Base-by-base conservation (phyloP, 2,329 filamentous ascomycete genomes). In the Ceratocystis harringtonii region DNA sequence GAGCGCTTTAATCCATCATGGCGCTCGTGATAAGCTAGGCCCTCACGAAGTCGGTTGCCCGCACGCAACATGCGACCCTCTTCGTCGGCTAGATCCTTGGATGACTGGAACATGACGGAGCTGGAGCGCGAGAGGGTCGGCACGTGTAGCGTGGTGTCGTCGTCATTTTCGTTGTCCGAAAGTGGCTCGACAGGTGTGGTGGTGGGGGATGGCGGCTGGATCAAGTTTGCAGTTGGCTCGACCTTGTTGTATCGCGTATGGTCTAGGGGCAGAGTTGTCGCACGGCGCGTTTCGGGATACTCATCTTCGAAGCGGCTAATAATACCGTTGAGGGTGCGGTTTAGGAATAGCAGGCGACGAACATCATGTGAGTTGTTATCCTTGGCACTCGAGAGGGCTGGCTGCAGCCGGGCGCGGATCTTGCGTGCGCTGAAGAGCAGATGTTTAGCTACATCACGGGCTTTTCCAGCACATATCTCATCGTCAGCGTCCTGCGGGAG, bases 271-370 rank as follows among this genome's bases (percentile, higher is more conserved):
- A 45, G 64, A 17, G 57, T 30, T 28, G 50, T 63, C 17, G 17
- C 41, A 30, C 61, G 62, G 25, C 64, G 85, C 0, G 89, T 95
- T 72, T 97, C 92, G 0, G 94, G 94, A 71, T 91, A 97, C 74
- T 97, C 92, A 73, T 95, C 89, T 74, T 97, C 94, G 73, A 97
- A 99, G 32, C 94, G 88, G 73, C 90, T 86, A 72, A 97, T 97
- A 77, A 97, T 96, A 69, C 88, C 87, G 71, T 91, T 82, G 8
- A 99, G 80, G 0, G 94, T 97, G 68, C 88, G 80, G 71, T 96
- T 91, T 36, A 99, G 82, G 81, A 96, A 96, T 55, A 87, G 79
- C 22, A 97, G 82, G 84, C 80, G 82, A 85, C 92, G 83, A 73
- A 95, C 89, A 69, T 87, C 89, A 69, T 84, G 79, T 72, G 94